phyloP scores from a whole-genome alignment of 768 basidiomycete species.

The Calocybe cyanea region DNA sequence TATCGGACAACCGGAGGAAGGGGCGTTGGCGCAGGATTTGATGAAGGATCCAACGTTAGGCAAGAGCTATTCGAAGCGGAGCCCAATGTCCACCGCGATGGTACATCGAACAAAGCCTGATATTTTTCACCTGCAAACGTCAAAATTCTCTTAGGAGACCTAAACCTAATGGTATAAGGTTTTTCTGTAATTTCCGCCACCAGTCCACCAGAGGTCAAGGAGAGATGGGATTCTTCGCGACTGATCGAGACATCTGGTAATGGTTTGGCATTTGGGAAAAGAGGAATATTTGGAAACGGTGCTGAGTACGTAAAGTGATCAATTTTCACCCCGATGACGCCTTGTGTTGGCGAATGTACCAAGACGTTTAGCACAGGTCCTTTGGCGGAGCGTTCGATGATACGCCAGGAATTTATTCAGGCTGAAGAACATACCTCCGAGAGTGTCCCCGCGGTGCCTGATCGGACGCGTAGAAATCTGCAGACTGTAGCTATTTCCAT shows the following conservation, averaged over 20 bases:
- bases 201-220: constrained; percentile 45
- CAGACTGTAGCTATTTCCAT: constrained; percentile 47
- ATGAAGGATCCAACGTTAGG: constrained; percentile 51
- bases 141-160: constrained; percentile 40
- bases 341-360: constrained; percentile 52
- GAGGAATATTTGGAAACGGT: constrained; percentile 44
- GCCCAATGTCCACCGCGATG: constrained; percentile 46
- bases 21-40: constrained; percentile 48
- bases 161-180: constrained; percentile 62
- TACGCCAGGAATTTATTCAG: constrained; percentile 6
- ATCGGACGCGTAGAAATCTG: constrained; percentile 61
- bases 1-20: constrained; percentile 43
- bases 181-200: constrained; percentile 54
- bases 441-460: constrained; percentile 59
- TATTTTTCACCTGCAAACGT: constrained; percentile 53
- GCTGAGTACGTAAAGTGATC: constrained; percentile 46
- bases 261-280: constrained; percentile 60
- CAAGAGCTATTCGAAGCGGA: constrained; percentile 54
- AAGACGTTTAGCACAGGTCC: constrained; percentile 50
- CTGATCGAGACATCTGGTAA: constrained; percentile 39
- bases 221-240: constrained; percentile 24
- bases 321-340: constrained; percentile 54
- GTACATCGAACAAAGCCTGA: constrained; percentile 54
- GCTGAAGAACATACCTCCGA: constrained; percentile 39
- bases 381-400: constrained; percentile 17